Conservation (phyloP, 495 filamentous ascomycete genomes). For the Neurospora tetraspora region DNA sequence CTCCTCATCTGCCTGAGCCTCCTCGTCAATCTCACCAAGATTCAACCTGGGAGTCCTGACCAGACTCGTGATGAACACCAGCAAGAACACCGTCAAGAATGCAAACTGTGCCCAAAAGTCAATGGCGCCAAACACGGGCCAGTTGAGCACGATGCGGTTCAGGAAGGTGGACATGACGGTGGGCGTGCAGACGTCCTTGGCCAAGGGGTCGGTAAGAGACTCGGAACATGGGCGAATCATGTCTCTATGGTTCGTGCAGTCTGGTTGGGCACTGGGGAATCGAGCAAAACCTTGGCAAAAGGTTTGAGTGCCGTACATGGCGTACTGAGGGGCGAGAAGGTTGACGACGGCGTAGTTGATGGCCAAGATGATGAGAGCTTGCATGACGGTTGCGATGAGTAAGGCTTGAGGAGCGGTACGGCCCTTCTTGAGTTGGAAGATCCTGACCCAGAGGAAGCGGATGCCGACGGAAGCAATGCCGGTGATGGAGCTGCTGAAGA, state of each 20-base stretch:
- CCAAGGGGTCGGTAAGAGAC: slow-evolving; percentile 46
- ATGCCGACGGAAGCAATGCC: slow-evolving; percentile 83
- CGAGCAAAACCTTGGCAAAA: slow-evolving; percentile 63
- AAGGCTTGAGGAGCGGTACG: slow-evolving; percentile 87
- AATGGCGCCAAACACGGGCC: slow-evolving; percentile 88
- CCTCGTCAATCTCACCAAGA: slow-evolving; percentile 67
- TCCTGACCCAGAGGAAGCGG: slow-evolving; percentile 84
- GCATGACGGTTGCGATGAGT: slow-evolving; percentile 81
- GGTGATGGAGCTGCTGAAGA: slow-evolving; percentile 78
- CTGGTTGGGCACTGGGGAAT: slow-evolving; percentile 51
- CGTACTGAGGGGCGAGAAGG: slow-evolving; percentile 87
- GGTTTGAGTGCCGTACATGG: slow-evolving; percentile 88
- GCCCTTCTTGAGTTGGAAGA: slow-evolving; percentile 83
- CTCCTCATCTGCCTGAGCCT: slow-evolving; percentile 90
- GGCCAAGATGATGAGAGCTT: slow-evolving; percentile 78
- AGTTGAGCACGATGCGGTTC: slow-evolving; percentile 89
- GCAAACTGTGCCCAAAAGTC: slow-evolving; percentile 93
- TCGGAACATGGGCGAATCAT: slow-evolving; percentile 77
- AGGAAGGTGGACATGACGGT: slow-evolving; percentile 84
- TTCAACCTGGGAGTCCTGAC: slow-evolving; percentile 72
- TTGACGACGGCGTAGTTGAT: slow-evolving; percentile 88
- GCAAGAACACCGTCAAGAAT: slow-evolving; percentile 74
- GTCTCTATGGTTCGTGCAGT: slow-evolving; percentile 64
- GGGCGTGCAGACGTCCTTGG: slow-evolving; percentile 75
- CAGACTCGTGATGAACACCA: slow-evolving; percentile 64